A percentile compares a stretch with the other conserved stretches of the same genome.
Evolutionary conservation across 1,284 basidiomycete genomes (phyloP).

Genomic region (Boletus putidus): DNA sequence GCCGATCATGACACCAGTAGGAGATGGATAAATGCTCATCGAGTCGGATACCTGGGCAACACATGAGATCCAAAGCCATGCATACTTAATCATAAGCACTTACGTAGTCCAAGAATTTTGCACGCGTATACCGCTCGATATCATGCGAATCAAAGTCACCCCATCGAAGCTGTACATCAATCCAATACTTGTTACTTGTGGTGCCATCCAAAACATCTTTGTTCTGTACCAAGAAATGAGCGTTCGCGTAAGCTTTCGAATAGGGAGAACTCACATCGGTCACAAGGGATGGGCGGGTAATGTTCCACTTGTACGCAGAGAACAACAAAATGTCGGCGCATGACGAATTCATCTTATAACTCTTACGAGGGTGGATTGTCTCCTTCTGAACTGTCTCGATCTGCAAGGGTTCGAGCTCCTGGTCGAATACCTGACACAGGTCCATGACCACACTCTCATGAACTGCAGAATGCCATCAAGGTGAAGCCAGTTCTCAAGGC

Average conservation of each 20-base stretch:
- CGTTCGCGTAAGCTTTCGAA: background rate
- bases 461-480: conserved; percentile 45
- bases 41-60: conserved; percentile 76
- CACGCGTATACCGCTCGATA: conserved; percentile 95
- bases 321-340: conserved; percentile 97
- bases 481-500: background rate
- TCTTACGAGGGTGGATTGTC: conserved; percentile 98
- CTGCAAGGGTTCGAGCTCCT: conserved; percentile 96
- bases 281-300: conserved; percentile 91
- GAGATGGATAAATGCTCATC: conserved; percentile 98
- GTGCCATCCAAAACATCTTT: conserved; percentile 97
- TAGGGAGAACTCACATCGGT: conserved; percentile 69
- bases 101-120: conserved; percentile 96
- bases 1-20: conserved; percentile 97
- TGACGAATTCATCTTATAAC: conserved; percentile 99
- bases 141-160: conserved; percentile 99
- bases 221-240: conserved; percentile 47
- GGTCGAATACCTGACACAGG: conserved; percentile 98
- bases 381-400: conserved; percentile 99
- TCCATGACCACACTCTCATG: conserved; percentile 97
- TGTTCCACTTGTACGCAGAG: conserved; percentile 99
- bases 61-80: conserved; percentile 5
- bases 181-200: conserved; percentile 98
- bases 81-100: conserved; percentile 26
- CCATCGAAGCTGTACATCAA: conserved; percentile 98